Percentiles rank a stretch among this genome's conserved stretches.
These are phyloP conservation scores for Exophiala spinifera DNA, from an alignment of 2,329 filamentous ascomycete genomes.

Conservation along the genomic window DNA sequence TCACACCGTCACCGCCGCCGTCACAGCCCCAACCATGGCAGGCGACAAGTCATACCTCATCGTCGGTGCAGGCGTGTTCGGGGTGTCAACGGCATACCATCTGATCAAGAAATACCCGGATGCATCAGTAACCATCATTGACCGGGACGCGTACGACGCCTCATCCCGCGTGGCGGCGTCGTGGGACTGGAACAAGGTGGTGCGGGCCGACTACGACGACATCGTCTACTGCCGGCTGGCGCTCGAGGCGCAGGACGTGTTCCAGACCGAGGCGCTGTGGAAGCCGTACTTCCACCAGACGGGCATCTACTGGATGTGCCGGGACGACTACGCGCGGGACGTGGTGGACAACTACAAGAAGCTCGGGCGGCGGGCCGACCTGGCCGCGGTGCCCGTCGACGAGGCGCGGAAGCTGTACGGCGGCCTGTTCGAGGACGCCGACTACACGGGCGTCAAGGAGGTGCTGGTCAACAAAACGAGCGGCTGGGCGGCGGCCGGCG, in stretches of 20 bases:
- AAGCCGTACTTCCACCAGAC: constrained; percentile 51
- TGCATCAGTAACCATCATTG: constrained; percentile 47
- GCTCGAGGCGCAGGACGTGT: constrained; percentile 34
- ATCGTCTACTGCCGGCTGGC: constrained; percentile 33
- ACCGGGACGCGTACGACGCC: constrained; percentile 35
- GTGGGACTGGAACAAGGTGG: constrained; percentile 31
- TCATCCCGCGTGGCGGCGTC: constrained; percentile 34
- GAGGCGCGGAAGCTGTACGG: constrained; percentile 56
- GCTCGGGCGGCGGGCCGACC: constrained; percentile 47
- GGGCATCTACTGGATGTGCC: constrained; percentile 50
- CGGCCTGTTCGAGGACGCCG: constrained; percentile 59
- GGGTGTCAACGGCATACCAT: constrained; percentile 52
- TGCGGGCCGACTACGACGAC: constrained; percentile 30
- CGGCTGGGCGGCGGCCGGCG: constrained; percentile 63
- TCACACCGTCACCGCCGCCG: too few relatives aligned
- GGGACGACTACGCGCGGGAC: constrained; percentile 47
- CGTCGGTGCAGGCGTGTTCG: constrained; percentile 52
- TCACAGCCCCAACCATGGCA: neutral
- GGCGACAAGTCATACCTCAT: constrained; percentile 36
- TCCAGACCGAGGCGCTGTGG: constrained; percentile 36
- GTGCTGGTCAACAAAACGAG: constrained; percentile 60
- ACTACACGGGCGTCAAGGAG: constrained; percentile 58
- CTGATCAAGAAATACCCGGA: constrained; percentile 50
- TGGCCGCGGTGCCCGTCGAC: constrained; percentile 48
- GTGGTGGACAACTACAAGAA: constrained; percentile 52